Evolutionary conservation across 2,329 filamentous ascomycete genomes (phyloP).

Genomic region (Calycina herbarum): DNA sequence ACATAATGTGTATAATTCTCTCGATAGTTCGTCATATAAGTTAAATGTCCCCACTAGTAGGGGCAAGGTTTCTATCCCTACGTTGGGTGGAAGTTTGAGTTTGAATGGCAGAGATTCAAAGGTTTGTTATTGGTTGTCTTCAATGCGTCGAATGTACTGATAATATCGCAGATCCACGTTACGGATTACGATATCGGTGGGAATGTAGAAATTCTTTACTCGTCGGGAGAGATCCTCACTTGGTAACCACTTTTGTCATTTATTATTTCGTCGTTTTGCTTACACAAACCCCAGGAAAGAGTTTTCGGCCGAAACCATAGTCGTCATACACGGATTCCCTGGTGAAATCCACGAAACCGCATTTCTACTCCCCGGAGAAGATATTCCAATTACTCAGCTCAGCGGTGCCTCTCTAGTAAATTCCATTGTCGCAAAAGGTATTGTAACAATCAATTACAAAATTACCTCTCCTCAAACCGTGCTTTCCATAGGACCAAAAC

Average conservation of each 20-base stretch:
- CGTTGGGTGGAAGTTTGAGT: constrained; percentile 54
- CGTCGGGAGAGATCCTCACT: constrained; percentile 65
- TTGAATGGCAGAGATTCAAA: constrained; percentile 62
- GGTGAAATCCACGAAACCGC: constrained; percentile 60
- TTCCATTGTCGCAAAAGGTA: constrained; percentile 43
- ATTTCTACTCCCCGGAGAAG: background rate
- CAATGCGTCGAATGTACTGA: background rate
- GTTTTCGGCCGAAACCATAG: constrained; percentile 52
- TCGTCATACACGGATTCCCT: constrained; percentile 62
- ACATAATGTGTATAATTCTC: constrained; percentile 56
- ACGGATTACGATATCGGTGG: constrained; percentile 62
- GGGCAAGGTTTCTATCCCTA: constrained; percentile 57
- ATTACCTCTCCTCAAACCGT: background rate
- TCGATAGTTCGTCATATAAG: constrained; percentile 13
- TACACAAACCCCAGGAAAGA: constrained; percentile 38
- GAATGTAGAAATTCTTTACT: constrained; percentile 56
- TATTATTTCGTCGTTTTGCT: constrained; percentile 41
- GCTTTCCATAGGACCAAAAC: background rate
- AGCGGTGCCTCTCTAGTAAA: constrained; percentile 37
- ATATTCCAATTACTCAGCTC: background rate
- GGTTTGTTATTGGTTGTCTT: background rate
- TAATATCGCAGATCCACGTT: constrained; percentile 51
- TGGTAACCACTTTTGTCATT: constrained; percentile 38
- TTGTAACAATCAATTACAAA: constrained; percentile 9
- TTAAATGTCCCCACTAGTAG: constrained; percentile 55